phyloP scores from a whole-genome alignment of 345 rosid genomes.

The Kandelia obovata region DNA sequence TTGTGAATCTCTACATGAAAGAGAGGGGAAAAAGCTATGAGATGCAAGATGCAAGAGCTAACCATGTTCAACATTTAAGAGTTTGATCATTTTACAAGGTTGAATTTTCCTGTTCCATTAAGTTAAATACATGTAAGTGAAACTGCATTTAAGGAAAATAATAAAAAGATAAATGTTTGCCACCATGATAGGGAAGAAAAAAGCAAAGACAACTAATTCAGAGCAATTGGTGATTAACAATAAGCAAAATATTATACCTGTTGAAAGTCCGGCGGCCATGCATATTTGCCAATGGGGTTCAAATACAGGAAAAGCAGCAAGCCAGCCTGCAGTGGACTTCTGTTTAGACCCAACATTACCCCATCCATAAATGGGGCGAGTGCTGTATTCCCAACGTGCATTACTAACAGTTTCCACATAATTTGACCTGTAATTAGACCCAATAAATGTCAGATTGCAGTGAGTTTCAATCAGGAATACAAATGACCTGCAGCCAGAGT shows the following conservation, averaged over 20 bases:
- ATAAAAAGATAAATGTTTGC: not conserved
- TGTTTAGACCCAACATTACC: constrained; percentile 74
- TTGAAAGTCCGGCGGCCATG: constrained; percentile 98
- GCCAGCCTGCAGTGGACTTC: constrained; percentile 97
- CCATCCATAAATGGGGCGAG: constrained; percentile 92
- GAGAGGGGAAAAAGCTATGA: not conserved
- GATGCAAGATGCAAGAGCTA: not conserved
- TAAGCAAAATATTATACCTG: constrained; percentile 48
- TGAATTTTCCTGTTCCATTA: too few relatives aligned
- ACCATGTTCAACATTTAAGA: too few relatives aligned
- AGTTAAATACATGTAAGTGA: too few relatives aligned
- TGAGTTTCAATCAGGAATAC: not conserved
- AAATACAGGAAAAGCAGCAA: constrained; percentile 90
- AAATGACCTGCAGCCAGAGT: not conserved
- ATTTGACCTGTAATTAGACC: constrained; percentile 53
- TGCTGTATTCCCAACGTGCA: constrained; percentile 94
- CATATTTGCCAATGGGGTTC: constrained; percentile 99
- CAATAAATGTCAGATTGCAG: constrained; percentile 10
- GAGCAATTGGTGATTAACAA: constrained; percentile 7
- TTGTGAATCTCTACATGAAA: not conserved
- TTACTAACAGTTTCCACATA: constrained; percentile 63
- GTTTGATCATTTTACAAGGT: too few relatives aligned
- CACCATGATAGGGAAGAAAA: not conserved
- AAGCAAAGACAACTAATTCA: not conserved
- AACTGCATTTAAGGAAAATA: too few relatives aligned